Conservation (phyloP, 768 basidiomycete genomes). For the Coprinopsis cinerea region DNA sequence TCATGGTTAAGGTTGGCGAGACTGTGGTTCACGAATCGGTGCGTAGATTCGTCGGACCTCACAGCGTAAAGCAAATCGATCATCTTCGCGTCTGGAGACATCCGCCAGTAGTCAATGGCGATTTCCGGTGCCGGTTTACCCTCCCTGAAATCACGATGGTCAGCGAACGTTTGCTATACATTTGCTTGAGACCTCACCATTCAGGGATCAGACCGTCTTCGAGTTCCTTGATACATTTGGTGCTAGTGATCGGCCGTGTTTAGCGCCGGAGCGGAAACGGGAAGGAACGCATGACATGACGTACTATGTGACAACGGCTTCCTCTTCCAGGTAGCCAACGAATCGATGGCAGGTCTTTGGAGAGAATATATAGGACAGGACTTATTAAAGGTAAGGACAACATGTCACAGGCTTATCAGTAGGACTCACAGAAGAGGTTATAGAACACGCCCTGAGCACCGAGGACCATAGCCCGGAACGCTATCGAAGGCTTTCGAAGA, state of each 20-base stretch:
- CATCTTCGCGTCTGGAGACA: slow-evolving; percentile 64
- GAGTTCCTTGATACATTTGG: slow-evolving; percentile 77
- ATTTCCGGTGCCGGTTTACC: slow-evolving; percentile 76
- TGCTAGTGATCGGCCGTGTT: slow-evolving; percentile 36
- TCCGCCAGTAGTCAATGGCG: slow-evolving; percentile 93
- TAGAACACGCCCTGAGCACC: slow-evolving; percentile 91
- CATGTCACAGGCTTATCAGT: slow-evolving; percentile 9
- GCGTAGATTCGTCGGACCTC: slow-evolving; percentile 88
- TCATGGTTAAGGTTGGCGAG: slow-evolving; percentile 76
- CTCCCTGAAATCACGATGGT: slow-evolving; percentile 35
- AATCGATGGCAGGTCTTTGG: slow-evolving; percentile 82
- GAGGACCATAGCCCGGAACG: slow-evolving; percentile 79
- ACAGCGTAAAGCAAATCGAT: slow-evolving; percentile 90
- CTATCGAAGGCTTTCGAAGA: slow-evolving; percentile 68
- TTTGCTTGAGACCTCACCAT: slow-evolving; percentile 43
- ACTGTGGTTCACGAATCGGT: slow-evolving; percentile 94
- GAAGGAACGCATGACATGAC: too few relatives aligned
- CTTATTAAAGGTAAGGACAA: slow-evolving; percentile 27
- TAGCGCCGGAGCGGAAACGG: too few relatives aligned
- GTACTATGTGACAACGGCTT: slow-evolving; percentile 89
- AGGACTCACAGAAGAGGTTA: slow-evolving; percentile 73
- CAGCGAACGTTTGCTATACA: not conserved
- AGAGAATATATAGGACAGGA: slow-evolving; percentile 73
- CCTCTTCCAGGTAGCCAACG: slow-evolving; percentile 90
- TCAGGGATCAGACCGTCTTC: slow-evolving; percentile 76